Evolutionary conservation across 805 yeast genomes (phyloP).

Genomic region (Ogataea pilisensis): DNA sequence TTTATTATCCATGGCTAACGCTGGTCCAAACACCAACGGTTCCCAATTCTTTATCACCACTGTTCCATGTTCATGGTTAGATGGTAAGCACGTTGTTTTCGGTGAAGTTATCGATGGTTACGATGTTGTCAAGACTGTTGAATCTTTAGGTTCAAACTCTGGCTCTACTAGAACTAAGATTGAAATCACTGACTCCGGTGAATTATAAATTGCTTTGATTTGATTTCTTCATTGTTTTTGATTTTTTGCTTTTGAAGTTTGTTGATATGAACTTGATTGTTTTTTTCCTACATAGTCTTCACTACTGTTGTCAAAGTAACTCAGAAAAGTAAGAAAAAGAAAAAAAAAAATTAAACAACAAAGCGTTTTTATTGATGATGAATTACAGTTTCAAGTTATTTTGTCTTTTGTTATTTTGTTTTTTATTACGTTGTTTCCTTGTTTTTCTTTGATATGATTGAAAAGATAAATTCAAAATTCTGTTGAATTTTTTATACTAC

Average conservation of each 20-base stretch:
- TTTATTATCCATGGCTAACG: constrained; percentile 85
- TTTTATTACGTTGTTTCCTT: too few relatives aligned
- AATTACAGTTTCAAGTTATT: too few relatives aligned
- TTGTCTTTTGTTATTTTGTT: too few relatives aligned
- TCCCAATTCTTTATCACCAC: constrained; percentile 89
- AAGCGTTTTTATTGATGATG: too few relatives aligned
- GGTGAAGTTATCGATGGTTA: constrained; percentile 71
- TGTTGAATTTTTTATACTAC: too few relatives aligned
- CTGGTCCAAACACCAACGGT: constrained; percentile 91
- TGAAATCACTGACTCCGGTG: constrained; percentile 56
- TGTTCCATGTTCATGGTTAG: constrained; percentile 73
- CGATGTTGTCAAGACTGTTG: constrained; percentile 78
- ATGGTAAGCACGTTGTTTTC: constrained; percentile 74
- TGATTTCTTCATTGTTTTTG: not conserved
- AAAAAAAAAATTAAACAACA: too few relatives aligned
- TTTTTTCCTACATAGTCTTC: too few relatives aligned
- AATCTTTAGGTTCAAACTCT: constrained; percentile 52
- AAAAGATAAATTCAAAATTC: too few relatives aligned
- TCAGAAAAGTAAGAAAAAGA: too few relatives aligned
- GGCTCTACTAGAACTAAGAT: constrained; percentile 50
- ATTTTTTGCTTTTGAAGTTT: not conserved
- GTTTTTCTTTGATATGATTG: too few relatives aligned
- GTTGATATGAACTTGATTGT: too few relatives aligned
- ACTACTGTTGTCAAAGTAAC: too few relatives aligned
- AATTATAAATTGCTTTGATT: constrained; percentile 33